phyloP scores from a whole-genome alignment of 805 yeast species.

The Lipomyces anomalus region DNA sequence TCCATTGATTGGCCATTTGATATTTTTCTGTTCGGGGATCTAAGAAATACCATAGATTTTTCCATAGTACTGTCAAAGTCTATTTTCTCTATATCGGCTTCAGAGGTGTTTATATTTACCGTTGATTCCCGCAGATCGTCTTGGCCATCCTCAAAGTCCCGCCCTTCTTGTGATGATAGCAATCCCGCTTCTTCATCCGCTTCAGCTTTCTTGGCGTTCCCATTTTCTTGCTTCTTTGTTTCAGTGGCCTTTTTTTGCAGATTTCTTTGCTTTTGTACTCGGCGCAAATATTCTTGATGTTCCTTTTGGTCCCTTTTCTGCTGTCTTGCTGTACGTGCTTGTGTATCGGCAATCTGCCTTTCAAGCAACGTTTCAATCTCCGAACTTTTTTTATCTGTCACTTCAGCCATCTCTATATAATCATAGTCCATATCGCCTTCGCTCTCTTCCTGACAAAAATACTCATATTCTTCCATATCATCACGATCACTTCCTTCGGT shows the following conservation, averaged over 20 bases:
- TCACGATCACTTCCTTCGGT: not conserved
- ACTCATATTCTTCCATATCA: not conserved
- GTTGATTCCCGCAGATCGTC: no score
- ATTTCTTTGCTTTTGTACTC: not conserved
- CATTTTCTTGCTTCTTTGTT: not conserved
- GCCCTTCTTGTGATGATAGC: no score
- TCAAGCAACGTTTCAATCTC: constrained; percentile 6
- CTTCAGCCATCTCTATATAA: constrained; percentile 17
- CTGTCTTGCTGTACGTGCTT: constrained; percentile 5
- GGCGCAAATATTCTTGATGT: not conserved
- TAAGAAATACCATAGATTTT: not conserved
- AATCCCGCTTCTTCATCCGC: no score
- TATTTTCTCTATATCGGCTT: not conserved
- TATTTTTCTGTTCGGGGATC: no score
- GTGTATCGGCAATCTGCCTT: constrained; percentile 10
- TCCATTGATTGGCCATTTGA: no score
- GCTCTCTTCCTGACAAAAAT: not conserved
- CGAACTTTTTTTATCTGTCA: constrained; percentile 5
- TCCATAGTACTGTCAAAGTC: not conserved
- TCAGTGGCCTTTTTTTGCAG: not conserved
- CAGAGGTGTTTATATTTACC: not conserved
- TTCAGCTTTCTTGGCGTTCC: not conserved
- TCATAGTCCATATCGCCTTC: constrained; percentile 5
- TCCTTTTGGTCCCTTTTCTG: constrained; percentile 3
- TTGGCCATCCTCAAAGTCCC: no score